These are phyloP conservation scores for Jackrogersella multiformis DNA, from an alignment of 495 filamentous ascomycete species.

Conservation along the genomic window DNA sequence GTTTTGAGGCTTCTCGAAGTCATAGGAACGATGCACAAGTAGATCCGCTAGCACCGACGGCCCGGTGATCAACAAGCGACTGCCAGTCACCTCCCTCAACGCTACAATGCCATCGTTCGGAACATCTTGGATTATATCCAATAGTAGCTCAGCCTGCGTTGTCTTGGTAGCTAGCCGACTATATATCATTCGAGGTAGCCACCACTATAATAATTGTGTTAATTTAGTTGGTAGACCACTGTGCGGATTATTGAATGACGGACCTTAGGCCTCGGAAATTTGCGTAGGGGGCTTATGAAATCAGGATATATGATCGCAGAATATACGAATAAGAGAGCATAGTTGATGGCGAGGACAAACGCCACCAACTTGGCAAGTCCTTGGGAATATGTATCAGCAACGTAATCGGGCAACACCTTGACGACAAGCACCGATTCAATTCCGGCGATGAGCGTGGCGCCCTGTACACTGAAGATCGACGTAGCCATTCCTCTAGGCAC, in stretches of 20 bases:
- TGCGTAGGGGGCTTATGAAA: constrained; percentile 65
- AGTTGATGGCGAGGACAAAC: constrained; percentile 29
- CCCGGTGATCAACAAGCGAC: constrained; percentile 67
- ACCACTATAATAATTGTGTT: constrained; percentile 11
- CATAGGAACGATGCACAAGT: constrained; percentile 69
- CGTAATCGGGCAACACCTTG: constrained; percentile 14
- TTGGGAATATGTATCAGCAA: constrained; percentile 1
- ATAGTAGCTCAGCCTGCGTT: constrained; percentile 56
- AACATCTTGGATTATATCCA: constrained; percentile 66
- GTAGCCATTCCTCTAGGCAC: constrained; percentile 20
- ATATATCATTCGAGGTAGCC: constrained; percentile 23
- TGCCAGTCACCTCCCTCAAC: constrained; percentile 65
- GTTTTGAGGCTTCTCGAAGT: constrained; percentile 72
- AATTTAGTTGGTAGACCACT: neutral
- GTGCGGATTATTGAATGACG: constrained; percentile 25
- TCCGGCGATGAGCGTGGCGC: constrained; percentile 21
- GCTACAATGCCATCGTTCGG: constrained; percentile 83
- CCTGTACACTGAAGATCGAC: constrained; percentile 31
- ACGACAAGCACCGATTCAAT: constrained; percentile 29
- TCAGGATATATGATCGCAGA: constrained; percentile 63
- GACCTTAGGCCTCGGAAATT: constrained; percentile 62
- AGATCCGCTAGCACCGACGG: constrained; percentile 68
- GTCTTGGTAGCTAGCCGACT: constrained; percentile 8
- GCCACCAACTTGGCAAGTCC: constrained; percentile 3
- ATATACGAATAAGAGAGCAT: constrained; percentile 48